phyloP scores from a whole-genome alignment of 768 basidiomycete species.

The Rhodotorula kratochvilovae region DNA sequence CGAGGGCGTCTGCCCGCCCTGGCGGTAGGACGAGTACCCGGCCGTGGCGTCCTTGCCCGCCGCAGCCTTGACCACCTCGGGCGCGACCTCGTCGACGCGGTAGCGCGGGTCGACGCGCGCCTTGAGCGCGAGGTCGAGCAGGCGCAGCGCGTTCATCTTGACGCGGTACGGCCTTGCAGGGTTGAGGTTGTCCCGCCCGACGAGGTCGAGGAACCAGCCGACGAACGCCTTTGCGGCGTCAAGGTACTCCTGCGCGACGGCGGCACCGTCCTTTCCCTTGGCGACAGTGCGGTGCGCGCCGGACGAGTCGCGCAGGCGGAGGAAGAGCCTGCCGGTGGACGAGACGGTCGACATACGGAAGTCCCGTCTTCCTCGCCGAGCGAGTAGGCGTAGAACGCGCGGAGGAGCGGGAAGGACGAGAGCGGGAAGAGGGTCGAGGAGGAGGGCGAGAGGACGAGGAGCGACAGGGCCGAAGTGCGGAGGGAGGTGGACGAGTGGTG shows the following conservation, averaged over 20 bases:
- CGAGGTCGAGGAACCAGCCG: conserved; percentile 11
- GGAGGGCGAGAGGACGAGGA: conserved; percentile 28
- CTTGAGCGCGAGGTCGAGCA: conserved; percentile 36
- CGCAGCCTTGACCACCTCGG: not conserved
- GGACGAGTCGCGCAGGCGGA: conserved; percentile 29
- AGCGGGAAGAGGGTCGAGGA: conserved; percentile 12
- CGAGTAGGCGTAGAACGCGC: conserved; percentile 27
- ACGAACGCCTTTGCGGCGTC: conserved; percentile 10
- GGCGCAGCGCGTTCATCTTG: conserved; percentile 34
- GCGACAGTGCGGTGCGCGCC: conserved; percentile 18
- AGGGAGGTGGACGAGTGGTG: conserved; percentile 21
- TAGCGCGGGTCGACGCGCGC: conserved; percentile 26
- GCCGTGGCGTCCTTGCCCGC: conserved; percentile 10
- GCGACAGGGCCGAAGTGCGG: conserved; percentile 29
- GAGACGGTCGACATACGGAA: conserved; percentile 22
- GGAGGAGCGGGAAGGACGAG: conserved; percentile 18
- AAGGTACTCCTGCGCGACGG: conserved; percentile 21
- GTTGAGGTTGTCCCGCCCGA: conserved; percentile 16
- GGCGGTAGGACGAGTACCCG: conserved; percentile 33
- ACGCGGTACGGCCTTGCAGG: conserved; percentile 35
- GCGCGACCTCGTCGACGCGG: conserved; percentile 1
- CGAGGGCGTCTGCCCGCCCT: conserved; percentile 24
- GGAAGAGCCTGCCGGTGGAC: conserved; percentile 31
- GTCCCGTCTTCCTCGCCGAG: conserved; percentile 37
- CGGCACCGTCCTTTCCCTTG: conserved; percentile 23